Conservation (phyloP, 2,329 filamentous ascomycete species). For the Didymella segeticola region DNA sequence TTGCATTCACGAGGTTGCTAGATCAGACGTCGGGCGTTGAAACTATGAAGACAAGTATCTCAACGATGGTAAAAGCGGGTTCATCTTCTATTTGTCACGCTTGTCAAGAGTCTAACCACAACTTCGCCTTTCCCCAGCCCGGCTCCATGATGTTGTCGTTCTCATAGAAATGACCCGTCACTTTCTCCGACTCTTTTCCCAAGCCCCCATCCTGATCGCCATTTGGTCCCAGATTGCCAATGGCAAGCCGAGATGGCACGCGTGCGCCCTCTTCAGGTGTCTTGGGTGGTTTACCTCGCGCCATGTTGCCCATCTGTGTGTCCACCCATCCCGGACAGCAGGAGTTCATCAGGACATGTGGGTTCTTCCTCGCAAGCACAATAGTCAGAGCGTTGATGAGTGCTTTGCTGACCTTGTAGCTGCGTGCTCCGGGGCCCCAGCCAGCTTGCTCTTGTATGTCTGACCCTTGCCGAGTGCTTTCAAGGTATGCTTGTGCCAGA, state of each 20-base stretch:
- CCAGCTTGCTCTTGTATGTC: not conserved
- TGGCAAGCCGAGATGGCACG: conserved; percentile 20
- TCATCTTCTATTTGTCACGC: too few relatives aligned
- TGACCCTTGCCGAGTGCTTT: not conserved
- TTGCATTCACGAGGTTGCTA: too few relatives aligned
- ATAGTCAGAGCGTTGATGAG: conserved; percentile 22
- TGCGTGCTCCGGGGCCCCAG: conserved; percentile 9
- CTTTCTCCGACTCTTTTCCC: not conserved
- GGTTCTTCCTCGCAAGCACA: conserved; percentile 15
- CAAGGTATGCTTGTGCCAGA: not conserved
- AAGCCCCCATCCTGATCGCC: conserved; percentile 16
- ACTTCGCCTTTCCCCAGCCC: conserved; percentile 22
- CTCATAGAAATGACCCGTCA: conserved; percentile 25
- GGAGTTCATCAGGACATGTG: conserved; percentile 16
- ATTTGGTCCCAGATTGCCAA: conserved; percentile 21
- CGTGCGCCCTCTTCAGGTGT: conserved; percentile 25
- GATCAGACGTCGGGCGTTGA: too few relatives aligned
- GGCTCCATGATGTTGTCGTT: conserved; percentile 14
- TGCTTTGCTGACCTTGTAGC: conserved; percentile 31
- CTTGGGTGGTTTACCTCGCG: conserved; percentile 25
- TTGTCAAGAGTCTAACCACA: not conserved
- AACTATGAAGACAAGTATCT: too few relatives aligned
- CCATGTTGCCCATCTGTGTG: conserved; percentile 30
- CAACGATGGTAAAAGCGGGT: too few relatives aligned
- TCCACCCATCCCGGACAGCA: conserved; percentile 35